A percentile compares a stretch with the other conserved stretches of the same genome.
Evolutionary conservation across 139 green algal genomes (phyloP).

Genomic region (Chlorella sp.): DNA sequence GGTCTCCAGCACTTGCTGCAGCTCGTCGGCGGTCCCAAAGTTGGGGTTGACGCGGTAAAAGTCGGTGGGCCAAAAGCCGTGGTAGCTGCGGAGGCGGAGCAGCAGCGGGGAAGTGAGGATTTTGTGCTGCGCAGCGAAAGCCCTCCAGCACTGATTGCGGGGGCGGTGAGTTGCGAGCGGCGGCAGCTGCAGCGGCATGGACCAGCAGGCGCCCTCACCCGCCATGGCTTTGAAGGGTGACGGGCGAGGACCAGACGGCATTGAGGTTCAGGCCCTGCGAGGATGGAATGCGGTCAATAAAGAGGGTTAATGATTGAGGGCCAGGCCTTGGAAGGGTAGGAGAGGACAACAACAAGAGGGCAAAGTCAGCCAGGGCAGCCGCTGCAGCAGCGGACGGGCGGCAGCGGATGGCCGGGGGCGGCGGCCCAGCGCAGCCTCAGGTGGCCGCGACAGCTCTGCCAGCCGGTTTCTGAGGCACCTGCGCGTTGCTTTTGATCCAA

Average conservation of each 20-base stretch:
- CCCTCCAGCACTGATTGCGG: no score
- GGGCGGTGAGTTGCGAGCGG: neutral
- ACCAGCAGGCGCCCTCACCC: no score
- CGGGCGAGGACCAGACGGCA: neutral
- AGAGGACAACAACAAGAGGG: neutral
- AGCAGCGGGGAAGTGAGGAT: neutral
- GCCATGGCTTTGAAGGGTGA: neutral
- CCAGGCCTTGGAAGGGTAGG: neutral
- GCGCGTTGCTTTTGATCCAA: no score
- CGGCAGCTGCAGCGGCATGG: no score
- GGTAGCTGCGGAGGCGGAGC: neutral
- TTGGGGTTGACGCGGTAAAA: neutral
- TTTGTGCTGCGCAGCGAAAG: neutral
- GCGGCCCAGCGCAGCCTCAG: neutral
- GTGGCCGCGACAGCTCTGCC: no score
- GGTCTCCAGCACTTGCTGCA: neutral
- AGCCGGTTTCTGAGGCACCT: no score
- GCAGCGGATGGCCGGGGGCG: neutral
- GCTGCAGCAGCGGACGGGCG: neutral
- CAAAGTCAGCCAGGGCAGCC: neutral
- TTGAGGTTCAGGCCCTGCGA: neutral
- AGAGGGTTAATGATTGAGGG: no score
- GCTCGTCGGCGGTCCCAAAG: conserved; percentile 10
- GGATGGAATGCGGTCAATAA: no score
- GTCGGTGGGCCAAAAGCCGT: conserved; percentile 25